Evolutionary conservation across 2,329 filamentous ascomycete species (phyloP).

Genomic region (Cladosporium sp.): DNA sequence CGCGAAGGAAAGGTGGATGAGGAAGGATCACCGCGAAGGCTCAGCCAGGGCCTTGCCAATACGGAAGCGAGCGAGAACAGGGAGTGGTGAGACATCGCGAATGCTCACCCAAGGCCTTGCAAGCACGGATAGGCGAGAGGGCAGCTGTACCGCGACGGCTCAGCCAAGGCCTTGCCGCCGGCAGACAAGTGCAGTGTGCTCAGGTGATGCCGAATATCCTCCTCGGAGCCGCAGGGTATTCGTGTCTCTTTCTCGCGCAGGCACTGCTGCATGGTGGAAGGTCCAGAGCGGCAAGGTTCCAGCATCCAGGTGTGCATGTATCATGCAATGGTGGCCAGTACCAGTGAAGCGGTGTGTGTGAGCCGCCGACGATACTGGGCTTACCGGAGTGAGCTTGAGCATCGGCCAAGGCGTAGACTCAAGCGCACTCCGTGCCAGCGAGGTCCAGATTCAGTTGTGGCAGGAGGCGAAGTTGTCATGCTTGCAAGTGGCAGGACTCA

Average conservation of each 20-base stretch:
- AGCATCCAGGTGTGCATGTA: neutral
- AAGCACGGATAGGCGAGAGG: neutral
- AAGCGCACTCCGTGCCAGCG: neutral
- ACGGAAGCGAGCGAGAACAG: too few relatives aligned
- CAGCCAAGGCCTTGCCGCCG: neutral
- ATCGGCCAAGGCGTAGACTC: neutral
- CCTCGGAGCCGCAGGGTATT: neutral
- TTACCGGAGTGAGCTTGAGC: neutral
- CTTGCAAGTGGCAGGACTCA: neutral
- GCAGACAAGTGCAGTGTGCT: too few relatives aligned
- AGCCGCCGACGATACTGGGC: neutral
- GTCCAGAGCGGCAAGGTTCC: neutral
- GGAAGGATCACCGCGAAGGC: too few relatives aligned
- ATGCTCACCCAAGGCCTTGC: neutral
- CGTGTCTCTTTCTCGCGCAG: neutral
- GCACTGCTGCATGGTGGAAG: neutral
- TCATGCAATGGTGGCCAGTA: neutral
- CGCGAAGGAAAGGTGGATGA: too few relatives aligned
- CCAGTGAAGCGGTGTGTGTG: neutral
- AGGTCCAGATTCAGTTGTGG: neutral
- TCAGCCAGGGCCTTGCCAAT: too few relatives aligned
- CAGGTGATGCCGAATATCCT: neutral
- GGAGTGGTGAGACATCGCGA: neutral
- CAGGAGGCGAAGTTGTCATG: neutral
- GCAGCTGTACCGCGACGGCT: neutral